Base-by-base conservation (phyloP, 148 eudicot species). In the Rhododendron vialii region DNA sequence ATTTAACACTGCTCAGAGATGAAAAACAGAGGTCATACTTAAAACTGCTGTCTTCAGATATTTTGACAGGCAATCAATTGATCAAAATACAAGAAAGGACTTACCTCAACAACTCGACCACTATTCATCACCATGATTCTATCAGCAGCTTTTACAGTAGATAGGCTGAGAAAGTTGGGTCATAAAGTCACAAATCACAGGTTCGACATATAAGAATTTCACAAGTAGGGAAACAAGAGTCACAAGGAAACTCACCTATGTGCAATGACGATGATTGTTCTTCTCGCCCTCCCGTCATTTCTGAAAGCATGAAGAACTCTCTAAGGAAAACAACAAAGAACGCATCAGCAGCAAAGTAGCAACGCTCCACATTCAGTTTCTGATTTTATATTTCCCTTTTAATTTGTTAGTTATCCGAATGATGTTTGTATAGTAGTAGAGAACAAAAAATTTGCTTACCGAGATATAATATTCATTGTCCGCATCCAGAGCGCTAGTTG, bases 401-500 rank as follows among this genome's bases (percentile, higher is more conserved):
- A 2, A 3, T 15, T 71, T 24, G 69, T 48, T 51, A 13, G 17
- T 51, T 13, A 51, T 51, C 15, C 14, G 24, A 28, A 84, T 84
- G 69, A 22, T 38, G 55, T 36, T 61, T 84, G 20, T 73, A 77
- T 12, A 3, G 78, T 28, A 38, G 36, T 2, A 22, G 24, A 59
- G 18, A 47, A 12, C 30, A 18, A 77, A 33, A 48, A 59, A 69
- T 45, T 22, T 28, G 81, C 89, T 82, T 86, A 92, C 93, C 9
- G 89, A 63, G 20, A 92, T 86, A 87, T 88, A 43, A 82, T 86
- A 88, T 84, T 92, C 92, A 88, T 87, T 92, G 89, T 92, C 92
- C 13, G 90, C 90, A 85, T 92, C 93, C 69, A 92, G 89, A 84
- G 93, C 92, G 80, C 93, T 92, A 84, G 93, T 90, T 83, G 92